Evolutionary conservation across 345 rosid genomes (phyloP), one percentile per base, ranked within the genome.

Genomic region (Raphanus sativus): DNA sequence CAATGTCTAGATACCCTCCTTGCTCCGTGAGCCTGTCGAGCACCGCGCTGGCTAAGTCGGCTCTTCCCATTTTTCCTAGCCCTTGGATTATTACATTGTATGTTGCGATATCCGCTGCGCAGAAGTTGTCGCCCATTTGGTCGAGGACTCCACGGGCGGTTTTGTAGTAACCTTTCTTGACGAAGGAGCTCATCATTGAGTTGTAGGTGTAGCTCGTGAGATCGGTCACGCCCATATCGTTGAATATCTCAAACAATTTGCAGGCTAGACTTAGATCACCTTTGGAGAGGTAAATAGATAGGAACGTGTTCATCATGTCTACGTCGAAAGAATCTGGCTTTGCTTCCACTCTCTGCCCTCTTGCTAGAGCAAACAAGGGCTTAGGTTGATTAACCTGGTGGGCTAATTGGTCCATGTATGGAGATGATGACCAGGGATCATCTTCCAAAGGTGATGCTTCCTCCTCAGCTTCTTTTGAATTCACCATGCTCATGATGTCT

Each of bases 211-310:
- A 94, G 61, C 85, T 86, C 6, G 83, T 84, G 13, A 88, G 89
- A 81, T 88, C 79, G 4, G 89, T 71, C 4, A 74, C 83, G 32
- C 91, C 91, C 86, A 87, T 80, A 26, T 77, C 88, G 0, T 76
- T 86, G 85, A 92, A 88, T 81, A 88, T 83, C 84, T 95, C 99
- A 48, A 95, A 92, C 76, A 95, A 75, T 77, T 92, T 95, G 85
- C 98, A 92, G 74, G 99, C 98, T 61, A 92, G 40, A 71, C 90
- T 95, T 82, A 90, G 84, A 76, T 95, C 85, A 54, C 99, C 99
- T 84, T 80, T 92, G 8, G 92, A 88, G 42, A 92, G 82, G 79
- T 90, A 94, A 52, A 94, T 87, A 8, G 96, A 94, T 74, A 92
- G 75, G 77, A 87, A 94, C 0, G 97, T 92, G 74, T 92, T 94